Percentiles rank a stretch among this genome's conserved stretches.
Conservation (phyloP, 768 basidiomycete genomes). For the Naganishia antarctica region DNA sequence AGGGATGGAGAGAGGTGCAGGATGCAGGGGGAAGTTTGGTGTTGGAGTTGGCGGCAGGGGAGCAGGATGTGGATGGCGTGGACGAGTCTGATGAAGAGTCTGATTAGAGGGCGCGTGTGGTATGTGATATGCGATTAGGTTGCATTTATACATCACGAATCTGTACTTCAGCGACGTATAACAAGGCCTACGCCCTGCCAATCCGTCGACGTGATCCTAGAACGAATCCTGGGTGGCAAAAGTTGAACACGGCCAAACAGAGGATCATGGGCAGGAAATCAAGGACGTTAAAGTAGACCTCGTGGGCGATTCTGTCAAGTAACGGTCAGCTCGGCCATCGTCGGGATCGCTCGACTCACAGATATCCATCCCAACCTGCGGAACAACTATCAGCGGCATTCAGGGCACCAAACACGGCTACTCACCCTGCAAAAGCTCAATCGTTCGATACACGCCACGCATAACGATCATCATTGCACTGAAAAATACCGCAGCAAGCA, state of each 20-base stretch:
- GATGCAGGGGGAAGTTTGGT: conserved; percentile 39
- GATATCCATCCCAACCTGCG: conserved; percentile 13
- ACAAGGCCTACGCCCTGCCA: neutral
- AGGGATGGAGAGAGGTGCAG: conserved; percentile 38
- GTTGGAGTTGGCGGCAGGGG: conserved; percentile 35
- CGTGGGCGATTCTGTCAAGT: conserved; percentile 13
- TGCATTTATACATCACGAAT: too few species aligned
- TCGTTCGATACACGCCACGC: conserved; percentile 39
- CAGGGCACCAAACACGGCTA: neutral
- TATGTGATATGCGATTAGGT: too few species aligned
- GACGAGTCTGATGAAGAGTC: conserved; percentile 27
- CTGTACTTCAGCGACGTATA: too few species aligned
- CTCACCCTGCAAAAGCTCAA: conserved; percentile 41
- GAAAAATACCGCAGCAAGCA: conserved; percentile 35
- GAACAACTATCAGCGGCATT: neutral
- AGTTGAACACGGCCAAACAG: conserved; percentile 33
- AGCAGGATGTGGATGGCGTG: conserved; percentile 31
- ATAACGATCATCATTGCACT: conserved; percentile 39
- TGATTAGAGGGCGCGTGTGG: neutral
- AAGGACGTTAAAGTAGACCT: conserved; percentile 33
- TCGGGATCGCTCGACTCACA: neutral
- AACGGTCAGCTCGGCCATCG: neutral
- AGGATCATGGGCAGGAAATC: conserved; percentile 40
- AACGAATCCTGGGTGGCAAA: conserved; percentile 29
- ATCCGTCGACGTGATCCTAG: neutral